phyloP scores from a whole-genome alignment of 768 basidiomycete species.

The Boletus rubropictus region DNA sequence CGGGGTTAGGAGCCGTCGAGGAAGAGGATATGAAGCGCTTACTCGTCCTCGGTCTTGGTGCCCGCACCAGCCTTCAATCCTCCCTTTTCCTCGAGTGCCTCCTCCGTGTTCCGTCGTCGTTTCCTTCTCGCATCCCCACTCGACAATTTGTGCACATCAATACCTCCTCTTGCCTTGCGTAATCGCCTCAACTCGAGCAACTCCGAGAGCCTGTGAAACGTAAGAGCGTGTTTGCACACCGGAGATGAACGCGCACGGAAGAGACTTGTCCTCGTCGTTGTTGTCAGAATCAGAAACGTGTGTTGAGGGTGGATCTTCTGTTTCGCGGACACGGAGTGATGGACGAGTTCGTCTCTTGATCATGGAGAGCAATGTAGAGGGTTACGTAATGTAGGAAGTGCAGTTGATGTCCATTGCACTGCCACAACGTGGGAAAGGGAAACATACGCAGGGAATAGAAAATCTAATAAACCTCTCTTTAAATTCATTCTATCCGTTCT shows the following conservation, averaged over 20 bases:
- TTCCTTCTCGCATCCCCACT: constrained; percentile 77
- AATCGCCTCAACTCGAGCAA: constrained; percentile 80
- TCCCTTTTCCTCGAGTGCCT: constrained; percentile 40
- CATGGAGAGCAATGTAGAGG: constrained; percentile 30
- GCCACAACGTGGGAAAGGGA: not conserved
- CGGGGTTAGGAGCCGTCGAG: not conserved
- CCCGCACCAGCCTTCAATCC: constrained; percentile 43
- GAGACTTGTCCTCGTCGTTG: constrained; percentile 25
- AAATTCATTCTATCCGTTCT: constrained; percentile 13
- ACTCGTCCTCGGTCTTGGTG: constrained; percentile 46
- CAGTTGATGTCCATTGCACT: not conserved
- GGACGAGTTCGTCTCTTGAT: constrained; percentile 75
- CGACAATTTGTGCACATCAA: constrained; percentile 78
- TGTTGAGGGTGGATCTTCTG: constrained; percentile 7
- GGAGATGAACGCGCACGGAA: constrained; percentile 41
- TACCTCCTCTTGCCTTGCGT: constrained; percentile 68
- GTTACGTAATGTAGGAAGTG: constrained; percentile 10
- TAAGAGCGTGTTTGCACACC: not conserved
- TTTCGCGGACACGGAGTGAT: constrained; percentile 49
- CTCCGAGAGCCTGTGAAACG: constrained; percentile 57
- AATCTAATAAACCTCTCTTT: constrained; percentile 7
- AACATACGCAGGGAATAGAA: not conserved
- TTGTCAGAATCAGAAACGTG: constrained; percentile 8
- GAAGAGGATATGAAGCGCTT: constrained; percentile 15
- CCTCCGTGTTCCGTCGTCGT: constrained; percentile 47